Conservation (phyloP, 768 basidiomycete genomes). For the Obba rivulosa region DNA sequence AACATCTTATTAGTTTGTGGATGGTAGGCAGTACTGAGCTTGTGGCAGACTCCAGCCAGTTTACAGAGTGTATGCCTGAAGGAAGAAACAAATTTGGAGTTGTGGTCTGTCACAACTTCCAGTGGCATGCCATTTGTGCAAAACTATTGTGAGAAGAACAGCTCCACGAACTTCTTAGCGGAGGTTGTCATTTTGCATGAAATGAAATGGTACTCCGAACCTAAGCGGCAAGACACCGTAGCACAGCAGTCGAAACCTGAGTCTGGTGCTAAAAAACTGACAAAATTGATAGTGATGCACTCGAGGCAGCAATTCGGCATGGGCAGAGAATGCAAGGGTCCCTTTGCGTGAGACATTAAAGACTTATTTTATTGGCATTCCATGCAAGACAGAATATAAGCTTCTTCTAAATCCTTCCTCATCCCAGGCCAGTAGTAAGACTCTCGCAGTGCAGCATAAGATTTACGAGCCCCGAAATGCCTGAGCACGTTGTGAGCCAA, state of each 20-base stretch:
- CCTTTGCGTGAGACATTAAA: conserved; percentile 9
- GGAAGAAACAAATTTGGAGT: conserved; percentile 25
- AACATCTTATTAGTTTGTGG: conserved; percentile 28
- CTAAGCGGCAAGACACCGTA: conserved; percentile 18
- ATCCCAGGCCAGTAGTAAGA: conserved; percentile 25
- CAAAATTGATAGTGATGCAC: conserved; percentile 25
- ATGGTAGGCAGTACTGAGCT: conserved; percentile 30
- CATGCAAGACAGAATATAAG: conserved; percentile 28
- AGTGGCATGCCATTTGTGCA: conserved; percentile 23
- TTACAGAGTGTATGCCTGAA: conserved; percentile 29
- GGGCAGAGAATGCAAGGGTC: conserved; percentile 21
- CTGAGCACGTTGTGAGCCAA: conserved; percentile 14
- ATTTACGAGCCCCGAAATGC: conserved; percentile 17
- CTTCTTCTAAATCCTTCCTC: conserved; percentile 21
- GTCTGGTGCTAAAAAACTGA: conserved; percentile 24
- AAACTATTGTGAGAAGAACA: conserved; percentile 25
- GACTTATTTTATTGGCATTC: conserved; percentile 31
- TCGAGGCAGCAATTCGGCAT: conserved; percentile 16
- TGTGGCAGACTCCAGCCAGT: conserved; percentile 23
- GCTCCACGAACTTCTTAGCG: conserved; percentile 11
- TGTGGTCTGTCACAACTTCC: conserved; percentile 27
- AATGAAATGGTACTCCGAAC: conserved; percentile 9
- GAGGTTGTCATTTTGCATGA: conserved; percentile 6
- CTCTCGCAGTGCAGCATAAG: conserved; percentile 9
- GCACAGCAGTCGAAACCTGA: conserved; percentile 18